A percentile compares a stretch with the other conserved stretches of the same genome.
phyloP scores from a whole-genome alignment of 305 asterid species.

The Fraxinus dipetala region DNA sequence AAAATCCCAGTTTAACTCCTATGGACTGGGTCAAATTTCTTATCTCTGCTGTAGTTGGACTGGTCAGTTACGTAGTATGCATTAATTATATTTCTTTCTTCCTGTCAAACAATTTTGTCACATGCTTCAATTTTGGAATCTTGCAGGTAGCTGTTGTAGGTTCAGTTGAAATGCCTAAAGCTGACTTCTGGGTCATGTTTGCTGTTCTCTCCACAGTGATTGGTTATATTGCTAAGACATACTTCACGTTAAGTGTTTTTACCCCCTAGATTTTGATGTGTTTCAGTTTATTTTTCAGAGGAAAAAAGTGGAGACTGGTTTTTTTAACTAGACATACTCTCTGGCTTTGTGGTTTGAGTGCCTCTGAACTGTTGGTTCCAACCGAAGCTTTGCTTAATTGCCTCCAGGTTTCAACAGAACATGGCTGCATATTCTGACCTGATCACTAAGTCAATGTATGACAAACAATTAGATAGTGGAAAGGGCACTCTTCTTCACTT shows the following conservation, averaged over 20 bases:
- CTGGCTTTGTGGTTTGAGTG: constrained; percentile 21
- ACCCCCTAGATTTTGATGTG: constrained; percentile 21
- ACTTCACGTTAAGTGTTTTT: constrained; percentile 77
- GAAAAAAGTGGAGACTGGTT: constrained; percentile 2
- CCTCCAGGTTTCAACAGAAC: constrained; percentile 84
- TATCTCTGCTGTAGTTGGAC: constrained; percentile 83
- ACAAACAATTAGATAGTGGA: constrained; percentile 98
- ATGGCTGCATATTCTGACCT: constrained; percentile 88
- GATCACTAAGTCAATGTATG: constrained; percentile 97
- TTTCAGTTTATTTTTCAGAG: constrained; percentile 4
- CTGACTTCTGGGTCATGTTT: constrained; percentile 94
- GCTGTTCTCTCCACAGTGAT: constrained; percentile 90
- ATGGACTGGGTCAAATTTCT: constrained; percentile 99
- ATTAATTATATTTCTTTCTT: neutral
- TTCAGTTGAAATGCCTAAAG: constrained; percentile 92
- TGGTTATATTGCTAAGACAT: constrained; percentile 95
- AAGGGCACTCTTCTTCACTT: constrained; percentile 96
- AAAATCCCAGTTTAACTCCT: constrained; percentile 90
- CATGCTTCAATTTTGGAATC: constrained; percentile 24
- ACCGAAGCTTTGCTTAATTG: constrained; percentile 28
- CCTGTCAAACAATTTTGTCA: constrained; percentile 1
- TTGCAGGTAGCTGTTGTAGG: constrained; percentile 93
- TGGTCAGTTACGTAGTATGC: constrained; percentile 56
- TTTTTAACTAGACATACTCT: neutral
- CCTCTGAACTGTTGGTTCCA: constrained; percentile 24